These are phyloP conservation scores for Thamnidium elegans DNA, from an alignment of 192 early-diverging fungal genomes.

Conservation along the genomic window DNA sequence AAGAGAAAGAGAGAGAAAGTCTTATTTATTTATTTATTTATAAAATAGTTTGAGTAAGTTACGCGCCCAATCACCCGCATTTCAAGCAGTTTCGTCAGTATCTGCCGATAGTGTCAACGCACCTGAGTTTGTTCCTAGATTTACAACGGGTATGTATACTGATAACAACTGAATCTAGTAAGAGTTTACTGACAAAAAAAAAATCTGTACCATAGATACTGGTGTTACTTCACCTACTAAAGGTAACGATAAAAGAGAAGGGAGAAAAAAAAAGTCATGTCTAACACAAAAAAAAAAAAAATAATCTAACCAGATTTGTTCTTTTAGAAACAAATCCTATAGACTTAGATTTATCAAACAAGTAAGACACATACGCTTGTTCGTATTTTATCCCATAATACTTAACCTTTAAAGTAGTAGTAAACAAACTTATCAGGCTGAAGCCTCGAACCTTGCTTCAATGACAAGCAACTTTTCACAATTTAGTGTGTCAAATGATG, in stretches of 20 bases:
- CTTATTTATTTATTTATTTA: background rate
- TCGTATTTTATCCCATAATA: too few species aligned
- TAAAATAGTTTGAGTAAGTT: slow-evolving; percentile 10
- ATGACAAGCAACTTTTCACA: slow-evolving; percentile 19
- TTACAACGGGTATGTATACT: slow-evolving; percentile 13
- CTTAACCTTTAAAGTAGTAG: too few species aligned
- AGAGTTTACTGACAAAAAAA: background rate
- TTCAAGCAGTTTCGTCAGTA: slow-evolving; percentile 37
- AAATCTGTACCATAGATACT: background rate
- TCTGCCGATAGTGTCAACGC: slow-evolving; percentile 52
- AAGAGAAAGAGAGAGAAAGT: background rate
- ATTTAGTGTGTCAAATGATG: slow-evolving; percentile 19
- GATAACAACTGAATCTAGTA: background rate
- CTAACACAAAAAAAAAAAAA: too few species aligned
- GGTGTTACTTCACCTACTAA: background rate
- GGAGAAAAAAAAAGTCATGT: too few species aligned
- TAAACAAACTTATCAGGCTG: too few species aligned
- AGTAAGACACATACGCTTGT: too few species aligned
- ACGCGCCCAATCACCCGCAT: slow-evolving; percentile 18
- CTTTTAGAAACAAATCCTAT: too few species aligned
- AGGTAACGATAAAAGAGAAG: background rate
- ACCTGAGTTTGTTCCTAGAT: slow-evolving; percentile 59
- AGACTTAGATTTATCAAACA: too few species aligned
- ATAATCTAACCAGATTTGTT: too few species aligned
- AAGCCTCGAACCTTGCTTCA: background rate